Base-by-base conservation (phyloP, 108 stramenopile genomes). In the Nitzschia sp. region DNA sequence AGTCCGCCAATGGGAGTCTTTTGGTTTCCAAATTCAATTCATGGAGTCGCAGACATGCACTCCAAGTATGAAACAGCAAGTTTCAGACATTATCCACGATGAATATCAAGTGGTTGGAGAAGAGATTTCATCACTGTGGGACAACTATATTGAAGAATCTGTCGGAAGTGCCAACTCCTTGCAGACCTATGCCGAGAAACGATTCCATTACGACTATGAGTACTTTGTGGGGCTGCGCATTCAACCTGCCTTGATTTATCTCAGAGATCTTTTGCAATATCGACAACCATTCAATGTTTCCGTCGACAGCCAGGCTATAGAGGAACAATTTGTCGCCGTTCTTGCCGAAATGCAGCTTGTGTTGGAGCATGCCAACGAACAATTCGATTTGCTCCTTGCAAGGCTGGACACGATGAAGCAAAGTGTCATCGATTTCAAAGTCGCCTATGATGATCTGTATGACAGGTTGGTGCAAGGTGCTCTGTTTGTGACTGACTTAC, bases 191-290 rank as follows among this genome's bases (percentile, higher is more conserved):
- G 78, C 78, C 12, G 38, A 69, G 39, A 25, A 63, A 11, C 67
- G 78, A 20, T 50, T 70, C n/a, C 34, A 70, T 3, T 79, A 79
- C 67, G 78, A 79, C 26, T 70, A 69, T 29, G 22, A 79, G 12
- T 79, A 79, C 64, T 79, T 79, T 58, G 68, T 79, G 14, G 57
- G 41, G 17, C 41, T 34, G 15, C 71, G 72, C 21, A 65, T 79
- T 8, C 51, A 68, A 37, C 67, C 72, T 20, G 67, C 78, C n/a
- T 52, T 79, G 20, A 34, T 70, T 17, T 51, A 63, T 43, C 34
- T 70, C 7, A 8, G 11, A 40, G 24, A 26, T n/a, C 0, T 55
- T 8, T 2, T 39, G 0, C 25, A 53, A 39, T 5, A 12, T 53
- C 41, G 20, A 24, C 10, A 21, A 17, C 19, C 38, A 0, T 48